phyloP scores from a whole-genome alignment of 2,329 filamentous ascomycete genomes.

The Penicillium corylophilum region DNA sequence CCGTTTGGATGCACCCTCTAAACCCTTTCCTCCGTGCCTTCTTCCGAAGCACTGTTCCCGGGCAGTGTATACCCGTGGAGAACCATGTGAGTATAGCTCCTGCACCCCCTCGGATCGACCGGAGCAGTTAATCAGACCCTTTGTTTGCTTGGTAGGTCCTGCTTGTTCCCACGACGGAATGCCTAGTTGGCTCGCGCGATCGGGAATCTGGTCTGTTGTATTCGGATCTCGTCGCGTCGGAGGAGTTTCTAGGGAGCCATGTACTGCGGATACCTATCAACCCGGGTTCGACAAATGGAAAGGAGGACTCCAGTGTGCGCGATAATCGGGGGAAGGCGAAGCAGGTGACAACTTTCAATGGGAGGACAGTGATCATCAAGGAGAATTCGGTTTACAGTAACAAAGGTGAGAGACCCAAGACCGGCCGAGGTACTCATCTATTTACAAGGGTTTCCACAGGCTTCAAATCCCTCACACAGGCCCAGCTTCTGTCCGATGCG shows the following conservation, averaged over 20 bases:
- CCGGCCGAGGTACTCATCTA: neutral
- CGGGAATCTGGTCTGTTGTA: constrained; percentile 75
- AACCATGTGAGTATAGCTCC: constrained; percentile 63
- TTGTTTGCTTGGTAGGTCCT: constrained; percentile 59
- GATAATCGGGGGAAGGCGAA: constrained; percentile 91
- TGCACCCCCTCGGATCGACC: constrained; percentile 12
- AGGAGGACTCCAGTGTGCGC: constrained; percentile 65
- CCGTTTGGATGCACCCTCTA: constrained; percentile 87
- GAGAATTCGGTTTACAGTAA: constrained; percentile 92
- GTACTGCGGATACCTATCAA: constrained; percentile 76
- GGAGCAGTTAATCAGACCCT: constrained; percentile 11
- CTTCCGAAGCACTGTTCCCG: constrained; percentile 90
- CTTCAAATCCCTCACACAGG: constrained; percentile 88
- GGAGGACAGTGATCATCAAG: constrained; percentile 89
- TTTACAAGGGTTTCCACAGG: constrained; percentile 34
- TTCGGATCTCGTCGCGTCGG: constrained; percentile 78
- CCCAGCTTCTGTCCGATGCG: constrained; percentile 77
- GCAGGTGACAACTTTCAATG: constrained; percentile 90
- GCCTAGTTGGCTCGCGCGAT: constrained; percentile 83
- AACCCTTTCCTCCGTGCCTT: constrained; percentile 98
- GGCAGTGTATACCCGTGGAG: constrained; percentile 87
- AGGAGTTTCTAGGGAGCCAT: constrained; percentile 97
- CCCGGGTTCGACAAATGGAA: constrained; percentile 47
- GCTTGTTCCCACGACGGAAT: constrained; percentile 89
- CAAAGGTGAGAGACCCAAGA: constrained; percentile 65